A percentile compares a stretch with the other conserved stretches of the same genome.
Conservation (phyloP, 208 protist genomes). For the Trypanosoma theileri region DNA sequence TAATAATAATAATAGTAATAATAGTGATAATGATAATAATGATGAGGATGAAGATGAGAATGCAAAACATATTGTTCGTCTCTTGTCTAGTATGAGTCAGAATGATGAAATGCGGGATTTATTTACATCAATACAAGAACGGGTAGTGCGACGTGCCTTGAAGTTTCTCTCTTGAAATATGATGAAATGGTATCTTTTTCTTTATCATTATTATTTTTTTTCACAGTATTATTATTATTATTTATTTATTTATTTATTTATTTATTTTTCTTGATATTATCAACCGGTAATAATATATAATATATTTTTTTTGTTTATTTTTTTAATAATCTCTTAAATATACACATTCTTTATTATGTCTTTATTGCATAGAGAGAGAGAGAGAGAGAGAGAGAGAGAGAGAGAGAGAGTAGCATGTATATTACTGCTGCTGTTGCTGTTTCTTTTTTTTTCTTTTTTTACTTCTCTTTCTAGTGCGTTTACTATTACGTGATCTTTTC, state of each 20-base stretch:
- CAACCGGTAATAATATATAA: background rate
- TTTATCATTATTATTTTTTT: background rate
- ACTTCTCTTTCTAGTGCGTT: too few relatives aligned
- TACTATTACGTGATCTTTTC: too few relatives aligned
- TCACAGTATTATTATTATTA: background rate
- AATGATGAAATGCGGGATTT: background rate
- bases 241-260: background rate
- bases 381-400: too few relatives aligned
- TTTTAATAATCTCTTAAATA: background rate
- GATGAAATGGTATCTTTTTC: background rate
- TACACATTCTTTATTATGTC: too few relatives aligned
- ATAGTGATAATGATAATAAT: too few relatives aligned
- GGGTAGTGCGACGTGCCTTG: conserved; percentile 15
- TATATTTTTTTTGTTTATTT: background rate
- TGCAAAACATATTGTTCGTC: conserved; percentile 1
- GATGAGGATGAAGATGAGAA: too few relatives aligned
- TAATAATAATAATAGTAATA: background rate
- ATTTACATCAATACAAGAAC: background rate
- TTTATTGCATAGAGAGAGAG: too few relatives aligned
- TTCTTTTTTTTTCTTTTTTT: too few relatives aligned
- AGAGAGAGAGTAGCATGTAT: too few relatives aligned
- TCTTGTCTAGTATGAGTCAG: background rate
- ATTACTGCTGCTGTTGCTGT: too few relatives aligned
- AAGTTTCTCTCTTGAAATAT: background rate
- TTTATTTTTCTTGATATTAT: conserved; percentile 1